Percentiles rank a stretch among this genome's conserved stretches.
Conservation (phyloP, 2,329 filamentous ascomycete genomes). For the Fonsecaea erecta region DNA sequence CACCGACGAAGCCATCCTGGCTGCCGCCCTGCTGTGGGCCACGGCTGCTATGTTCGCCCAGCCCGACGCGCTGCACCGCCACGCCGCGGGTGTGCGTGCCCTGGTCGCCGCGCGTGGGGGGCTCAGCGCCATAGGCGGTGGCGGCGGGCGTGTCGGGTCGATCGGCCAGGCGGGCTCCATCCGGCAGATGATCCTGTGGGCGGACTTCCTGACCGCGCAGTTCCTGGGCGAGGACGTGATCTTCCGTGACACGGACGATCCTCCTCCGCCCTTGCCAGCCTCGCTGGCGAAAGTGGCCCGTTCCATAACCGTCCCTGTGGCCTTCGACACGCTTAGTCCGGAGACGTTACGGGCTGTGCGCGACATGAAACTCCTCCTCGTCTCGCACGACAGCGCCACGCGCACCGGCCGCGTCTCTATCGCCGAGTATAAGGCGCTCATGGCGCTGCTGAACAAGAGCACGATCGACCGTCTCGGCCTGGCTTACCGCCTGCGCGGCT, state of each 20-base stretch:
- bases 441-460: slow-evolving; percentile 17
- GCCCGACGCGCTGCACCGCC: slow-evolving; percentile 14
- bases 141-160: neutral
- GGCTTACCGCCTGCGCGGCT: neutral
- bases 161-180: slow-evolving; percentile 11
- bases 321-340: neutral
- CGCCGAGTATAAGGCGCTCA: slow-evolving; percentile 19
- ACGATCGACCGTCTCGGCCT: slow-evolving; percentile 14
- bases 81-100: slow-evolving; percentile 15
- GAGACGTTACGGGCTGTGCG: slow-evolving; percentile 14
- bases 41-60: slow-evolving; percentile 23
- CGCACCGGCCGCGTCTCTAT: slow-evolving; percentile 11
- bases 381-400: slow-evolving; percentile 14
- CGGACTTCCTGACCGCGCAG: slow-evolving; percentile 21
- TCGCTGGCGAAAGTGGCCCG: neutral
- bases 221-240: slow-evolving; percentile 20
- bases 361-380: slow-evolving; percentile 15
- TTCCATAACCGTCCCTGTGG: neutral
- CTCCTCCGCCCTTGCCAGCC: neutral
- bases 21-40: slow-evolving; percentile 16
- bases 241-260: slow-evolving; percentile 7
- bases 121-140: slow-evolving; percentile 9
- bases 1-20: slow-evolving; percentile 18
- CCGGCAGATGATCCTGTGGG: slow-evolving; percentile 20
- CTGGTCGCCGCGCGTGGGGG: slow-evolving; percentile 16